Evolutionary conservation across 257 asterid species (phyloP).

Genomic region (Plectranthus barbatus): DNA sequence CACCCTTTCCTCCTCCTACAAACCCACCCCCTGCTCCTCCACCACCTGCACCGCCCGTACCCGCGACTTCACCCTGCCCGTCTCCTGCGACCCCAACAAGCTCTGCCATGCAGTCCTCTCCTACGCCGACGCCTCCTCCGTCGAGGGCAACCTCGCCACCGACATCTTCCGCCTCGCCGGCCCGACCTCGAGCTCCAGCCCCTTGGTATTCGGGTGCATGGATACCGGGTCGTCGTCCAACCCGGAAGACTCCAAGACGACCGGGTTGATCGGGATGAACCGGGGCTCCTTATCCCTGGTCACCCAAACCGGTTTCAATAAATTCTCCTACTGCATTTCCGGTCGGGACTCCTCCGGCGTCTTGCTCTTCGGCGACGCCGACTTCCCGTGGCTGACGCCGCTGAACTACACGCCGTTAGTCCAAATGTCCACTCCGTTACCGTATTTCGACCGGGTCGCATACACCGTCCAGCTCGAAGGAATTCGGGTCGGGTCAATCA

Average conservation of each 20-base stretch:
- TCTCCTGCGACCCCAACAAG: constrained; percentile 66
- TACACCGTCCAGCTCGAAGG: constrained; percentile 87
- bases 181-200: constrained; percentile 47
- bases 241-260: constrained; percentile 69
- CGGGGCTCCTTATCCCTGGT: constrained; percentile 79
- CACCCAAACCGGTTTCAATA: constrained; percentile 75
- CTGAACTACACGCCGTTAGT: constrained; percentile 67
- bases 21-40: constrained; percentile 57
- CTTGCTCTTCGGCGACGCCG: constrained; percentile 56
- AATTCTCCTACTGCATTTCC: constrained; percentile 82
- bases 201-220: constrained; percentile 83
- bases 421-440: constrained; percentile 67
- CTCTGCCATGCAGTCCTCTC: constrained; percentile 74
- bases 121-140: constrained; percentile 70
- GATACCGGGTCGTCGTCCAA: constrained; percentile 66
- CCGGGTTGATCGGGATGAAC: constrained; percentile 95
- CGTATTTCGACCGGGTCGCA: constrained; percentile 76
- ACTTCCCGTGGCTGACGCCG: constrained; percentile 49
- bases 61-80: constrained; percentile 81
- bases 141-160: constrained; percentile 65
- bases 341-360: constrained; percentile 65
- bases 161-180: constrained; percentile 59
- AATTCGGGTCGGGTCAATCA: constrained; percentile 46
- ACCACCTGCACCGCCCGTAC: constrained; percentile 74
- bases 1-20: constrained; percentile 39